Percentiles rank a stretch among this genome's conserved stretches.
These are phyloP conservation scores for Leucaena leucocephala DNA, from an alignment of 306 rosid species.

Conservation along the genomic window DNA sequence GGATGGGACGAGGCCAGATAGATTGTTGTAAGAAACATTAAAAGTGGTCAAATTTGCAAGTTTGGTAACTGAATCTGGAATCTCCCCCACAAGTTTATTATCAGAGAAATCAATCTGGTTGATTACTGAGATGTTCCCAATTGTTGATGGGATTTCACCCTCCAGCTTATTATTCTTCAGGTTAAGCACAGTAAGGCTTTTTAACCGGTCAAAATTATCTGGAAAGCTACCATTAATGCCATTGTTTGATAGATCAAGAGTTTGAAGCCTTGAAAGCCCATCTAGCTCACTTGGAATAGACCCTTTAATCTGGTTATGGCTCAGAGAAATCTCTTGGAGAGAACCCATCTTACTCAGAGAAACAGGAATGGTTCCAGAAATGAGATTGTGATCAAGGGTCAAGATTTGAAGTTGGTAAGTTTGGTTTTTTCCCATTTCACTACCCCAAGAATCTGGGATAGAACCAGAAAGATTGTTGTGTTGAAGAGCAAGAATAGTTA, in stretches of 20 bases:
- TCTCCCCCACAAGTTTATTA: constrained; percentile 63
- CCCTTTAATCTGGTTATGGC: constrained; percentile 69
- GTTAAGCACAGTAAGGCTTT: constrained; percentile 68
- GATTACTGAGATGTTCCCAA: constrained; percentile 74
- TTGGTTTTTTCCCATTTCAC: constrained; percentile 49
- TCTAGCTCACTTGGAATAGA: constrained; percentile 71
- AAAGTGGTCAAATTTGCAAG: constrained; percentile 68
- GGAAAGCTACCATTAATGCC: constrained; percentile 76
- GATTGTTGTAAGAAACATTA: constrained; percentile 86
- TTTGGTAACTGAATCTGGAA: constrained; percentile 65
- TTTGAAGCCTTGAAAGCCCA: constrained; percentile 55
- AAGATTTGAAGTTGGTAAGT: constrained; percentile 55
- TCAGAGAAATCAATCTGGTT: constrained; percentile 65
- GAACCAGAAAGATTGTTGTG: constrained; percentile 76
- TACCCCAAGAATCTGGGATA: constrained; percentile 67
- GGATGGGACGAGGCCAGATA: constrained; percentile 81
- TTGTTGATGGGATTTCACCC: constrained; percentile 77
- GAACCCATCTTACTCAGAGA: constrained; percentile 58
- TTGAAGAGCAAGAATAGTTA: constrained; percentile 68
- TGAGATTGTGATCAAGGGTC: constrained; percentile 66
- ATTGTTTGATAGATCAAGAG: constrained; percentile 80
- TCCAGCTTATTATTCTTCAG: constrained; percentile 62
- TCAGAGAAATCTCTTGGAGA: constrained; percentile 61
- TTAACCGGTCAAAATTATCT: constrained; percentile 49
- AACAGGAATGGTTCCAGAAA: constrained; percentile 69